Evolutionary conservation across 2,329 filamentous ascomycete species (phyloP), one percentile per base, ranked within the genome.

Genomic region (Pezicula neosporulosa): DNA sequence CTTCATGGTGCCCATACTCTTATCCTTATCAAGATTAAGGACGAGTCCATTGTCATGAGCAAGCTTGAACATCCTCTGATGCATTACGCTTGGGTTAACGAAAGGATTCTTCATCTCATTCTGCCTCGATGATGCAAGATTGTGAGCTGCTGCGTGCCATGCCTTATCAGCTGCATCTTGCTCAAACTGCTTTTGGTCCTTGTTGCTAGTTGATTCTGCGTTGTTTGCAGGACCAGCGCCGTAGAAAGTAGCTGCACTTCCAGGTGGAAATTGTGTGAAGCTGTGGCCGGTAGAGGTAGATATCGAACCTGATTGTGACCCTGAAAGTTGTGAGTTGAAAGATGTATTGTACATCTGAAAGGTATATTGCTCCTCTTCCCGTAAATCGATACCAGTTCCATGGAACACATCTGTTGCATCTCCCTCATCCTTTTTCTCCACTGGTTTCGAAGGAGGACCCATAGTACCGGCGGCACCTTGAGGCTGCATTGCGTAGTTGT

Each of bases 371-470:
- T 95, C 90, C 68, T 96, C 92, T 57, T 90, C 90, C 52, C 87
- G 85, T 44, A 96, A 71, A 72, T 96, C 89, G 56, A 97, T 90
- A 46, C 90, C 91, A 15, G 90, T 93, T 16, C 88, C 89, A 16
- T 86, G 86, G 49, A 96, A 71, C 47, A 91, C 88, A 71, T 97
- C 92, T 58, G 87, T 89, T 43, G 92, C 80, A 62, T 96, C 90
- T 49, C 79, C 77, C 57, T 84, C 90, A 12, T 80, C 77, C 41
- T 83, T 66, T 44, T 62, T 66, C 51, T 87, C 86, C 16, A 76
- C 75, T 52, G 76, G 82, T 62, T 80, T 82, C 61, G 78, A 84
- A 61, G 80, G 83, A 54, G 73, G 82, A 0, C 77, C 79, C 80
- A 82, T 85, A 43, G 66, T 61, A 51, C 69, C 74, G 9, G 62